phyloP scores from a whole-genome alignment of 192 early-diverging fungal genomes.

The Linnemannia exigua region DNA sequence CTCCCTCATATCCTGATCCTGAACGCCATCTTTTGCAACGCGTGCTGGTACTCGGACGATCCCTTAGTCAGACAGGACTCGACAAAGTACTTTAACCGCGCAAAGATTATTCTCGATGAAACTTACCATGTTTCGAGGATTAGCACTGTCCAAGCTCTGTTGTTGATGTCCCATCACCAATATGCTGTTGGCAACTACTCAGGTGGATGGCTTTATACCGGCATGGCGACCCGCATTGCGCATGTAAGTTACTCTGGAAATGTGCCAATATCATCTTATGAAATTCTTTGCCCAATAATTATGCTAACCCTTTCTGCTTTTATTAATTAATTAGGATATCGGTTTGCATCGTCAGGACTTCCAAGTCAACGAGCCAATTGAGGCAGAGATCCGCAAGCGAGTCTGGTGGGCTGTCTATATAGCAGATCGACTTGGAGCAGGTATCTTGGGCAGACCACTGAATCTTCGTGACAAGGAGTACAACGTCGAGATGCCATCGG shows the following conservation, averaged over 20 bases:
- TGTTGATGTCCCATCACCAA: constrained; percentile 75
- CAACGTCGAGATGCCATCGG: constrained; percentile 27
- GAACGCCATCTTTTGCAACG: constrained; percentile 66
- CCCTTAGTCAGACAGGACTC: constrained; percentile 39
- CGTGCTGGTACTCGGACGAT: constrained; percentile 57
- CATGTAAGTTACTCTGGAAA: constrained; percentile 38
- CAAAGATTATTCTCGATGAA: constrained; percentile 75
- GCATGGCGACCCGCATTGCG: constrained; percentile 61
- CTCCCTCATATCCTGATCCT: constrained; percentile 54
- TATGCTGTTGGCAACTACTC: constrained; percentile 73
- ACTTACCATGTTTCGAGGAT: constrained; percentile 68
- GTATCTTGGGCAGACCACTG: constrained; percentile 10
- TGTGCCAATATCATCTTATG: background rate
- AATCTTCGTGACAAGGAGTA: constrained; percentile 21
- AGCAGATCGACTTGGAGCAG: constrained; percentile 10
- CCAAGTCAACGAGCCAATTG: constrained; percentile 5
- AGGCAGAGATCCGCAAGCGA: constrained; percentile 22
- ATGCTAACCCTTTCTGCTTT: background rate
- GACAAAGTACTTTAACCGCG: constrained; percentile 70
- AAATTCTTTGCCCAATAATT: background rate
- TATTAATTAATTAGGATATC: constrained; percentile 5
- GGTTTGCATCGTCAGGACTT: constrained; percentile 19
- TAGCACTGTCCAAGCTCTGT: constrained; percentile 71
- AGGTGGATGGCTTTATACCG: constrained; percentile 75
- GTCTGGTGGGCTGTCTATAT: constrained; percentile 26